phyloP scores from a whole-genome alignment of 2,329 filamentous ascomycete species.

The Byssoonygena ceratinophila region DNA sequence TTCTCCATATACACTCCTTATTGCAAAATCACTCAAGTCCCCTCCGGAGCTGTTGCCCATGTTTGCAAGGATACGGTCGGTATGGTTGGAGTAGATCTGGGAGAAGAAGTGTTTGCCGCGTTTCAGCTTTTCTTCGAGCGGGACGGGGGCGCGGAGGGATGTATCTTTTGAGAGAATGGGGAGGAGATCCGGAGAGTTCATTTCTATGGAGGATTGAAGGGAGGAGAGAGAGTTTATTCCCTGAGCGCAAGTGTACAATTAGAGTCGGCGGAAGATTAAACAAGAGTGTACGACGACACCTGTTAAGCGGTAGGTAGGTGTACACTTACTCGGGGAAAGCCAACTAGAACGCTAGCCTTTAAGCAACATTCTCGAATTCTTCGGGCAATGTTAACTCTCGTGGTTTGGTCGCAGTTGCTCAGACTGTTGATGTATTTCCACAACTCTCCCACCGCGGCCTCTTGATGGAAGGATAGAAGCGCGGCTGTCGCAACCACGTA shows the following conservation, averaged over 20 bases:
- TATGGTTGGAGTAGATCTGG: slow-evolving; percentile 23
- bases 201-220: slow-evolving; percentile 19
- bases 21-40: slow-evolving; percentile 23
- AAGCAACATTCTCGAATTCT: slow-evolving; percentile 23
- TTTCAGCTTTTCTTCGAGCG: slow-evolving; percentile 16
- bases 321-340: slow-evolving; percentile 22
- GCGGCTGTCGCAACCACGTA: slow-evolving; percentile 22
- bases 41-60: slow-evolving; percentile 22
- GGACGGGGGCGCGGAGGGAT: slow-evolving; percentile 18
- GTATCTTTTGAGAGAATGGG: slow-evolving; percentile 15
- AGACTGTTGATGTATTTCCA: slow-evolving; percentile 20
- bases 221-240: slow-evolving; percentile 23
- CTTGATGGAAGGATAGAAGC: slow-evolving; percentile 22
- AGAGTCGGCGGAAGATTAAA: not conserved
- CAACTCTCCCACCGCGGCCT: slow-evolving; percentile 20
- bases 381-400: slow-evolving; percentile 17
- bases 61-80: slow-evolving; percentile 19
- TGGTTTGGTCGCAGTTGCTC: not conserved
- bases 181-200: slow-evolving; percentile 15
- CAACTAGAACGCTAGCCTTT: slow-evolving; percentile 24
- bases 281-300: no score
- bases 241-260: slow-evolving; percentile 4
- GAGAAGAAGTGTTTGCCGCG: slow-evolving; percentile 23
- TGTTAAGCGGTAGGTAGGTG: not conserved
- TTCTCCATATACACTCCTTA: slow-evolving; percentile 24